phyloP scores from a whole-genome alignment of 345 rosid species.

The Adansonia digitata region DNA sequence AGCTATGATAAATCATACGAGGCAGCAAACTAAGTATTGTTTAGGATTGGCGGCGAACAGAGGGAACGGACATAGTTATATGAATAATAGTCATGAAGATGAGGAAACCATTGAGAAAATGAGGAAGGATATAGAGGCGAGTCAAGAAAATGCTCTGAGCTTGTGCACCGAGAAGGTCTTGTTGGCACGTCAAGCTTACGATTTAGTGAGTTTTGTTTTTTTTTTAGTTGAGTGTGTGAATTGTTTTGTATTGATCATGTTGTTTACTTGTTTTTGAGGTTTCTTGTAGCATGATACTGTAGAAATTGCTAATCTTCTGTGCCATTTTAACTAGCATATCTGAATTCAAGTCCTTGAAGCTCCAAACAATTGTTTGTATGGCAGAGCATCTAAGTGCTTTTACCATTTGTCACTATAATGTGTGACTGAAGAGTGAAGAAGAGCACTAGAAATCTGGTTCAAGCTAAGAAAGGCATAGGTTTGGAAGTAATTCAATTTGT shows the following conservation, averaged over 20 bases:
- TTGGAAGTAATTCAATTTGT: background rate
- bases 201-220: constrained; percentile 57
- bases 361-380: background rate
- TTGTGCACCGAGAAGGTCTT: constrained; percentile 89
- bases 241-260: background rate
- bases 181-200: constrained; percentile 87
- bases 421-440: too few species aligned
- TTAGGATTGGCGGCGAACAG: constrained; percentile 66
- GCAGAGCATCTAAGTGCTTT: background rate
- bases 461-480: background rate
- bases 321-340: background rate
- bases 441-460: too few species aligned
- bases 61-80: constrained; percentile 37
- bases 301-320: too few species aligned
- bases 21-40: constrained; percentile 84
- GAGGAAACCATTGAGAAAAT: constrained; percentile 67
- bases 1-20: constrained; percentile 89
- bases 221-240: background rate
- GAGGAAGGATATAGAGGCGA: constrained; percentile 74
- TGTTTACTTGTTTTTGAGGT: background rate
- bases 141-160: constrained; percentile 73
- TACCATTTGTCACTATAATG: background rate
- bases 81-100: constrained; percentile 43
- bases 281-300: background rate
- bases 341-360: background rate